Percentiles rank a stretch among this genome's conserved stretches.
Conservation (phyloP, 1,139 yeast species). For the Geotrichum candidum region DNA sequence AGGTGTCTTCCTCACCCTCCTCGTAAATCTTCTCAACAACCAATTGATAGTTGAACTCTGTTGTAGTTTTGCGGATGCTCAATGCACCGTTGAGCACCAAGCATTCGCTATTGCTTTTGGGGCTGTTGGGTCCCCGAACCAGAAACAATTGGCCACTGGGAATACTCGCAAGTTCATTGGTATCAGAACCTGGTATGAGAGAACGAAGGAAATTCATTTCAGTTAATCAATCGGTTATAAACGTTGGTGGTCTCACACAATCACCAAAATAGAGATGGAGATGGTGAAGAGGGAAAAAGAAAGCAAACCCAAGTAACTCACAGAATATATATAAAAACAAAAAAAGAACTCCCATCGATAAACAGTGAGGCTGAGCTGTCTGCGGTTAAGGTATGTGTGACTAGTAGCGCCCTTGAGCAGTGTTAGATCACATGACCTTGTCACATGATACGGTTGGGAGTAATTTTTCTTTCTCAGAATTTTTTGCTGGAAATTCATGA, state of each 20-base stretch:
- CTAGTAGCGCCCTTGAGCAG: background rate
- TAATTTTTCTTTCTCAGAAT: background rate
- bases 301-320: conserved; percentile 6
- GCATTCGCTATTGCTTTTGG: conserved; percentile 38
- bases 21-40: conserved; percentile 63
- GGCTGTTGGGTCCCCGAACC: conserved; percentile 41
- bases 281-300: conserved; percentile 9
- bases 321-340: background rate
- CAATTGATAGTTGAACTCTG: conserved; percentile 63
- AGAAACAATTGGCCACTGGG: conserved; percentile 79
- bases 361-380: background rate
- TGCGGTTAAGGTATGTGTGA: background rate
- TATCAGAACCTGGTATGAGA: conserved; percentile 55
- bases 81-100: conserved; percentile 63
- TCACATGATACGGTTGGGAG: background rate
- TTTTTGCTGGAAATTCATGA: background rate
- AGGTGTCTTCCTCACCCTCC: conserved; percentile 54
- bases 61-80: conserved; percentile 60
- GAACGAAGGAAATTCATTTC: conserved; percentile 73
- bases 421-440: background rate
- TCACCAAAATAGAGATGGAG: conserved; percentile 28
- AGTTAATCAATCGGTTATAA: background rate
- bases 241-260: conserved; percentile 31
- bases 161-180: conserved; percentile 64
- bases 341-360: background rate